Evolutionary conservation across 805 yeast genomes (phyloP).

Genomic region (Candida odintsovae): DNA sequence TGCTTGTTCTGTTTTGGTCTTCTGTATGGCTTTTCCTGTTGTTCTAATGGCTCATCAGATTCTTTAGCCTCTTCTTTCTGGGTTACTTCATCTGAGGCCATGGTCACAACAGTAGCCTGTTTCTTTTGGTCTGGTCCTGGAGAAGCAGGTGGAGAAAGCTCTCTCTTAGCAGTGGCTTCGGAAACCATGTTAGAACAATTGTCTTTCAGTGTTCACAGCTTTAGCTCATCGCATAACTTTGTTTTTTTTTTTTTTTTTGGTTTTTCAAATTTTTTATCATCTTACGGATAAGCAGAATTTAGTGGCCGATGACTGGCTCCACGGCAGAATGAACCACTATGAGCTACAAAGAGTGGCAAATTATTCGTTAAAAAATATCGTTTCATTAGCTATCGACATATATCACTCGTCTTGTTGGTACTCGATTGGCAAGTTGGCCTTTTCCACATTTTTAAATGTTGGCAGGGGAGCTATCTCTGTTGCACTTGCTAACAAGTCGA

Average conservation of each 20-base stretch:
- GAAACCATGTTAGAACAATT: neutral
- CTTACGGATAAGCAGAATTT: constrained; percentile 3
- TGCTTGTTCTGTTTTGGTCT: constrained; percentile 4
- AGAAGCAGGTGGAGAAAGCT: constrained; percentile 5
- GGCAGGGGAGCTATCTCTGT: constrained; percentile 38
- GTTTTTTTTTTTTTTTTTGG: constrained; percentile 1
- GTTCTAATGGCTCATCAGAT: neutral
- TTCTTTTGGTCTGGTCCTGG: constrained; percentile 3
- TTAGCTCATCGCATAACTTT: constrained; percentile 5
- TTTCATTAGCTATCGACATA: neutral
- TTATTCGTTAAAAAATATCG: neutral
- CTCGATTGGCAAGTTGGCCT: constrained; percentile 43
- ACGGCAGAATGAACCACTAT: neutral
- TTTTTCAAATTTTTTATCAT: neutral
- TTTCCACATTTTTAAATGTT: constrained; percentile 58
- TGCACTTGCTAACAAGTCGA: constrained; percentile 16
- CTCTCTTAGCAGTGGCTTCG: constrained; percentile 8
- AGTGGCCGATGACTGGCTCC: constrained; percentile 6
- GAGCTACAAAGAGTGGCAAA: neutral
- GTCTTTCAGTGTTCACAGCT: neutral
- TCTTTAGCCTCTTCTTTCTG: constrained; percentile 1
- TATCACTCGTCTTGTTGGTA: constrained; percentile 24
- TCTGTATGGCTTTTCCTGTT: neutral
- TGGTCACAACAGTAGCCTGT: constrained; percentile 1
- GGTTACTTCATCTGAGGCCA: neutral